A percentile compares a stretch with the other conserved stretches of the same genome.
Conservation (phyloP, 306 rosid species). For the Clitoria ternatea region DNA sequence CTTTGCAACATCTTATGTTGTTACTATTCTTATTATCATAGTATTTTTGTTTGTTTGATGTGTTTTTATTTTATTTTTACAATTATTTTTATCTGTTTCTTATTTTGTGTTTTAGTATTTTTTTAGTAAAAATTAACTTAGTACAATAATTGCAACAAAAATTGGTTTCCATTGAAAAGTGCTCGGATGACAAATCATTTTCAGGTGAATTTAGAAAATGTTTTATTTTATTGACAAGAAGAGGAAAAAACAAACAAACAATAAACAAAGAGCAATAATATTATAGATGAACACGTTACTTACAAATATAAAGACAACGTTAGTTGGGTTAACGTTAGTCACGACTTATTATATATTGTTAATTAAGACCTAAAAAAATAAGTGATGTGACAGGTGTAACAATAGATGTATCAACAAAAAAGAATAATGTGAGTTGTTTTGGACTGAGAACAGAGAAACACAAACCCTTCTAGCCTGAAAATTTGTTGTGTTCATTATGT, state of each 20-base stretch:
- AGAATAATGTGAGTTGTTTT: slow-evolving; percentile 17
- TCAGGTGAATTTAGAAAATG: neutral
- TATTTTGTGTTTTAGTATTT: neutral
- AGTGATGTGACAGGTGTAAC: too few species aligned
- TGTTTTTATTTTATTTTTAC: too few species aligned
- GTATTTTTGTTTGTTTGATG: too few species aligned
- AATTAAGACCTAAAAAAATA: too few species aligned
- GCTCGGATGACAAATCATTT: neutral
- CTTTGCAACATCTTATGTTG: slow-evolving; percentile 59
- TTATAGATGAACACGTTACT: neutral
- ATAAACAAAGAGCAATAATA: neutral
- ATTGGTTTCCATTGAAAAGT: neutral
- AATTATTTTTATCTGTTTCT: neutral
- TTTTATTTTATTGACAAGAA: neutral
- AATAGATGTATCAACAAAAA: too few species aligned
- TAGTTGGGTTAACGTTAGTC: too few species aligned
- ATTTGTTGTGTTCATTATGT: slow-evolving; percentile 88
- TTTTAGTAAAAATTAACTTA: neutral
- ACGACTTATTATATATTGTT: too few species aligned
- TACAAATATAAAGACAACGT: too few species aligned
- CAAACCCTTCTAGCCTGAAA: slow-evolving; percentile 49
- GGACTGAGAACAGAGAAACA: slow-evolving; percentile 36
- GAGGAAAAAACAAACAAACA: neutral
- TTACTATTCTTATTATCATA: too few species aligned
- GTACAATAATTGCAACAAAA: slow-evolving; percentile 13